Evolutionary conservation across 1,284 basidiomycete genomes (phyloP).

Genomic region (Leccinum insolens): DNA sequence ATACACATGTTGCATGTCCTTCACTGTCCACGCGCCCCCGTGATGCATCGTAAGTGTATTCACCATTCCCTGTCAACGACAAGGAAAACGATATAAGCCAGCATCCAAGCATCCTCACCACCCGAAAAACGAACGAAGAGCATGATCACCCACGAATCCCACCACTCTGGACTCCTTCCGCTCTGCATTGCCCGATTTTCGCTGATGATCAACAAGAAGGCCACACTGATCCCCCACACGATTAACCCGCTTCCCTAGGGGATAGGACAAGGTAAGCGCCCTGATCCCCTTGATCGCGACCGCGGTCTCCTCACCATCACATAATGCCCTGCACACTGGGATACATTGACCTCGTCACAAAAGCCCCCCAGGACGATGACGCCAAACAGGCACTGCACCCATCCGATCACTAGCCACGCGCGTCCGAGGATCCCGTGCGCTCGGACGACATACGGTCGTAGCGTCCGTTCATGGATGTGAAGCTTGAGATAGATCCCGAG

Average conservation of each 20-base stretch:
- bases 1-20: constrained; percentile 94
- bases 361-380: too few relatives aligned
- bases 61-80: constrained; percentile 45
- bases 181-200: constrained; percentile 79
- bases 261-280: not conserved
- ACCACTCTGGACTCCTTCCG: constrained; percentile 84
- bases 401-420: constrained; percentile 84
- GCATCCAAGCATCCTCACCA: constrained; percentile 1
- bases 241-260: constrained; percentile 78
- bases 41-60: constrained; percentile 96
- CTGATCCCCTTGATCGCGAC: not conserved
- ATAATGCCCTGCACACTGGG: constrained; percentile 90
- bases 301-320: constrained; percentile 64
- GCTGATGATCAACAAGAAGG: constrained; percentile 82
- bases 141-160: constrained; percentile 89
- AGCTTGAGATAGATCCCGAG: constrained; percentile 92
- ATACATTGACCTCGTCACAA: too few relatives aligned
- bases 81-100: not conserved
- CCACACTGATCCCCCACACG: constrained; percentile 84
- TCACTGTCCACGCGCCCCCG: constrained; percentile 68
- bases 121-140: constrained; percentile 68
- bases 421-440: constrained; percentile 86
- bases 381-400: too few relatives aligned
- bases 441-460: constrained; percentile 76
- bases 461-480: constrained; percentile 81